These are phyloP conservation scores for Aspergillus pseudotamarii DNA, from an alignment of 2,329 filamentous ascomycete genomes.

Conservation along the genomic window DNA sequence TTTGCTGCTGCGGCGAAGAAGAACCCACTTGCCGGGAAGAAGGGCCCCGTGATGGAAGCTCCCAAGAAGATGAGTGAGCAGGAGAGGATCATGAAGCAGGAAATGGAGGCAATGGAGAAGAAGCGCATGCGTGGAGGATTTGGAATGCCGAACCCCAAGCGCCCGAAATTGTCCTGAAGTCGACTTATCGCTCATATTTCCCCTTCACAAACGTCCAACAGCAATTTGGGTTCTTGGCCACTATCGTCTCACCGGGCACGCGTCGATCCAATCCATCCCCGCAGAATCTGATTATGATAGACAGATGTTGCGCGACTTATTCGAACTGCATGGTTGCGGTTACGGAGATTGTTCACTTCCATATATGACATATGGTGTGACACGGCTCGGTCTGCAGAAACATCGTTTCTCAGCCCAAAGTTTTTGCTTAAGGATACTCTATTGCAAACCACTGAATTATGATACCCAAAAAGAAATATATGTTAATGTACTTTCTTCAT, in stretches of 20 bases:
- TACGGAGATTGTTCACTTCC: background rate
- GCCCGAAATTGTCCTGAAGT: slow-evolving; percentile 36
- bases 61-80: slow-evolving; percentile 86
- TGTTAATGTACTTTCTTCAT: background rate
- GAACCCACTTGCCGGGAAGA: slow-evolving; percentile 71
- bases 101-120: slow-evolving; percentile 63
- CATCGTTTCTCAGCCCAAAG: background rate
- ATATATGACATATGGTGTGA: background rate
- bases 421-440: background rate
- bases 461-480: background rate
- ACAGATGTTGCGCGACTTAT: background rate
- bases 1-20: slow-evolving; percentile 66
- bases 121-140: slow-evolving; percentile 56
- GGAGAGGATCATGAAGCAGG: slow-evolving; percentile 86
- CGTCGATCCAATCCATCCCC: background rate
- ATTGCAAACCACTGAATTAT: background rate
- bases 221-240: background rate
- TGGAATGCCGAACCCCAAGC: slow-evolving; percentile 37
- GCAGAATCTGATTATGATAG: background rate
- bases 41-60: slow-evolving; percentile 59
- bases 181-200: too few species aligned
- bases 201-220: background rate
- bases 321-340: background rate
- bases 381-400: background rate
- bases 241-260: background rate